A percentile compares a stretch with the other conserved stretches of the same genome.
phyloP scores from a whole-genome alignment of 306 rosid genomes.

The Vigna hirtella region DNA sequence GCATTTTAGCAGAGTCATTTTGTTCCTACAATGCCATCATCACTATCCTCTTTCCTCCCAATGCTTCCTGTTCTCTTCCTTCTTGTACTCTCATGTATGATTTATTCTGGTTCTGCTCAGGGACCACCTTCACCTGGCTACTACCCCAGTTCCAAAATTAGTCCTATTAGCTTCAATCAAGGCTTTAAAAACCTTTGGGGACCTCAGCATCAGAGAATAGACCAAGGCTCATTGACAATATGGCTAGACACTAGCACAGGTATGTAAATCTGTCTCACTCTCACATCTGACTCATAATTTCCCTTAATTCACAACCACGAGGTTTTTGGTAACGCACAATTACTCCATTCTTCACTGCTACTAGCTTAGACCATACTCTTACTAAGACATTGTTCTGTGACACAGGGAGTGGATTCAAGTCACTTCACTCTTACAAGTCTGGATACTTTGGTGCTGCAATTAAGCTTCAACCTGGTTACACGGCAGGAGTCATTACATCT shows the following conservation, averaged over 20 bases:
- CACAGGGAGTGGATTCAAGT: slow-evolving; percentile 95
- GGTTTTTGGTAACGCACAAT: background rate
- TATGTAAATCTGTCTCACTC: slow-evolving; percentile 29
- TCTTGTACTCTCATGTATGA: slow-evolving; percentile 42
- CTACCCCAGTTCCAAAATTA: slow-evolving; percentile 65
- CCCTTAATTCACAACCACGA: background rate
- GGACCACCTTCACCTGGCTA: slow-evolving; percentile 94
- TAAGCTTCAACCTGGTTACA: slow-evolving; percentile 87
- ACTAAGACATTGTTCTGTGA: background rate
- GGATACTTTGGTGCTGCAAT: slow-evolving; percentile 89
- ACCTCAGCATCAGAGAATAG: slow-evolving; percentile 75
- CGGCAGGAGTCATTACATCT: slow-evolving; percentile 94
- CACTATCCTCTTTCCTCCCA: slow-evolving; percentile 41
- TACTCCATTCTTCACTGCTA: background rate
- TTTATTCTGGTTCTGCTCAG: slow-evolving; percentile 58
- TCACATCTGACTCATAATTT: background rate
- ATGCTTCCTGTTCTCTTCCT: slow-evolving; percentile 52
- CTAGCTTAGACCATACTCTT: background rate
- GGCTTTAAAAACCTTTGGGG: slow-evolving; percentile 86
- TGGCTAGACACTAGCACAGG: slow-evolving; percentile 91
- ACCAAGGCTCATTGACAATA: slow-evolving; percentile 67
- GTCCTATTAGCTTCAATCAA: slow-evolving; percentile 63
- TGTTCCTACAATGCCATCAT: slow-evolving; percentile 54
- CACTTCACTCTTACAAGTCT: slow-evolving; percentile 65
- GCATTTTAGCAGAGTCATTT: slow-evolving; percentile 55